Evolutionary conservation across 108 stramenopile genomes (phyloP).

Genomic region (Nannochloropsis oceanica): DNA sequence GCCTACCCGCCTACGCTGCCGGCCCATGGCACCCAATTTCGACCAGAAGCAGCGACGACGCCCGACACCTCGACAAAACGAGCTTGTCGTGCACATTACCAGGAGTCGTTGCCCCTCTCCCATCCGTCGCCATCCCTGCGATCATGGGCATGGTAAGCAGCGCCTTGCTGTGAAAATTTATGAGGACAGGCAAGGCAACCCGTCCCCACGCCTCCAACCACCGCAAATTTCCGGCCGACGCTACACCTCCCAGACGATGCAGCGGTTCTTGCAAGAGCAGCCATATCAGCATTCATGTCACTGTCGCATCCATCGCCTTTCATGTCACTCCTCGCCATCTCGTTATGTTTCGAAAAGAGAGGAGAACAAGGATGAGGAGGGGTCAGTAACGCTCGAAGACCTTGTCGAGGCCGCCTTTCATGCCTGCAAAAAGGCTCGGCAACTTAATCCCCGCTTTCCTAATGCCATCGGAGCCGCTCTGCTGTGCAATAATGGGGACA

Average conservation of each 20-base stretch:
- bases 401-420: background rate
- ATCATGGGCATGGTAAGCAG: background rate
- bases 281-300: too few relatives aligned
- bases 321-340: background rate
- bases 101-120: background rate
- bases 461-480: background rate
- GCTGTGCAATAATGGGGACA: background rate
- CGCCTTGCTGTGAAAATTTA: background rate
- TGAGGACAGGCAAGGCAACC: background rate
- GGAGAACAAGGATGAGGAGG: background rate
- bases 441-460: background rate
- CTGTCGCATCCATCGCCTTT: too few relatives aligned
- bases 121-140: background rate
- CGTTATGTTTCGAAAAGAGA: background rate
- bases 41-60: background rate
- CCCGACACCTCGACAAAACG: background rate
- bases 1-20: background rate
- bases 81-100: background rate
- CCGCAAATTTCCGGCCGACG: too few relatives aligned
- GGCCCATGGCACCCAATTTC: background rate
- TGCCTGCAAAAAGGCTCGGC: background rate
- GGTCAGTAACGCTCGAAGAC: background rate
- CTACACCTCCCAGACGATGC: too few relatives aligned
- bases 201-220: background rate
- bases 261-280: too few relatives aligned